phyloP scores from a whole-genome alignment of 1,284 basidiomycete species.

The Ganoderma meredithae region DNA sequence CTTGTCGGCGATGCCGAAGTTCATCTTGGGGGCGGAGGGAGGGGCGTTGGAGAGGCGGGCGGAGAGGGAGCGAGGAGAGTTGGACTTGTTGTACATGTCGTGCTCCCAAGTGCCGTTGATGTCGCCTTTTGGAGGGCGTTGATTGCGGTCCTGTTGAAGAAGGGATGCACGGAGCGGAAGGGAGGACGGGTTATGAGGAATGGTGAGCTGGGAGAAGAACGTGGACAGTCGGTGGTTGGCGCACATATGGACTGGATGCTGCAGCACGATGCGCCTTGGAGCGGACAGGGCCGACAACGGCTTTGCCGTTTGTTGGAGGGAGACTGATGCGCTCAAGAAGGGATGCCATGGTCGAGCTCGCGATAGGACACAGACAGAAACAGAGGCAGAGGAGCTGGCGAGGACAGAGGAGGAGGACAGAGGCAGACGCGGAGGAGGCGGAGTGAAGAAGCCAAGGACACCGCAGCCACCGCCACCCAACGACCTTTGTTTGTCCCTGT shows the following conservation, averaged over 20 bases:
- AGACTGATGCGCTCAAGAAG: conserved; percentile 73
- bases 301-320: conserved; percentile 43
- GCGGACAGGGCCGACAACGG: conserved; percentile 62
- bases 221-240: conserved; percentile 47
- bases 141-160: conserved; percentile 52
- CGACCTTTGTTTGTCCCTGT: background rate
- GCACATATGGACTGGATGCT: conserved; percentile 68
- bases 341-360: conserved; percentile 51
- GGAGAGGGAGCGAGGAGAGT: conserved; percentile 59
- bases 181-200: conserved; percentile 15
- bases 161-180: conserved; percentile 8
- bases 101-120: conserved; percentile 74
- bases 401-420: background rate
- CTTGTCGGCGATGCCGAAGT: conserved; percentile 52
- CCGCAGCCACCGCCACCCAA: conserved; percentile 4
- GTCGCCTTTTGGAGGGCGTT: conserved; percentile 68
- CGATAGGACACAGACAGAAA: background rate
- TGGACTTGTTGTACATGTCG: conserved; percentile 59
- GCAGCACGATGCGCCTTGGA: conserved; percentile 57
- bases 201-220: conserved; percentile 30
- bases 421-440: background rate
- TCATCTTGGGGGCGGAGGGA: conserved; percentile 57
- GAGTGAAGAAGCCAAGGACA: background rate
- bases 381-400: background rate
- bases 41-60: conserved; percentile 62